Conservation (phyloP, 805 yeast species). For the Ogataea dorogensis region DNA sequence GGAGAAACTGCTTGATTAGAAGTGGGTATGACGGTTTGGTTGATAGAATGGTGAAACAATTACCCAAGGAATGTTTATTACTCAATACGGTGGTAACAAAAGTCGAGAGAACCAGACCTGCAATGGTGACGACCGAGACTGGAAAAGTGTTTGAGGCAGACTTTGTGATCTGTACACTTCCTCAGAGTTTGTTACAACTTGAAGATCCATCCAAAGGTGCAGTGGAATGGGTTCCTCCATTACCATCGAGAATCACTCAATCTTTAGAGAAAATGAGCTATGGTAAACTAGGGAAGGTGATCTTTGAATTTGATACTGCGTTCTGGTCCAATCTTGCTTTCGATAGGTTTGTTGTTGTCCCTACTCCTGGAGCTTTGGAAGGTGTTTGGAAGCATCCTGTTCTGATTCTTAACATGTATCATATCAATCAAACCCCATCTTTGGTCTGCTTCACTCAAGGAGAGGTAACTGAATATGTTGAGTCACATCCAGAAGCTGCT, state of each 20-base stretch:
- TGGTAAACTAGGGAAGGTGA: constrained; percentile 72
- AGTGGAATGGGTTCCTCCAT: constrained; percentile 53
- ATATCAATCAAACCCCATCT: constrained; percentile 47
- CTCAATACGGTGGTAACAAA: constrained; percentile 42
- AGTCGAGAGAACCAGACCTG: constrained; percentile 34
- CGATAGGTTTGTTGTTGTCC: constrained; percentile 50
- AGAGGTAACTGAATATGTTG: constrained; percentile 64
- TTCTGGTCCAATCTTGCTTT: constrained; percentile 56
- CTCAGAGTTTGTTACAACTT: constrained; percentile 64
- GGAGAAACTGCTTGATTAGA: constrained; percentile 70
- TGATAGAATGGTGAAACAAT: constrained; percentile 38
- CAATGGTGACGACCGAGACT: constrained; percentile 35
- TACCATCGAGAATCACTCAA: constrained; percentile 45
- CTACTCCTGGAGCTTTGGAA: constrained; percentile 17
- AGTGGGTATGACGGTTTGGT: constrained; percentile 58
- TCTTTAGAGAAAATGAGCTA: constrained; percentile 51
- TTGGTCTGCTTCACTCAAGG: constrained; percentile 69
- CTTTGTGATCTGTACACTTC: constrained; percentile 70
- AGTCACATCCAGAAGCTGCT: constrained; percentile 47
- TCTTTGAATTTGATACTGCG: constrained; percentile 59
- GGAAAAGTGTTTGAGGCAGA: constrained; percentile 42
- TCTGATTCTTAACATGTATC: constrained; percentile 57
- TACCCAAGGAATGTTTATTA: constrained; percentile 41
- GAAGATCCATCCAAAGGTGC: constrained; percentile 39
- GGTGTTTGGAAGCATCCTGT: constrained; percentile 59